A percentile compares a stretch with the other conserved stretches of the same genome.
Evolutionary conservation across 176 grass and related monocot genomes (phyloP).

Genomic region (Otatea glauca): DNA sequence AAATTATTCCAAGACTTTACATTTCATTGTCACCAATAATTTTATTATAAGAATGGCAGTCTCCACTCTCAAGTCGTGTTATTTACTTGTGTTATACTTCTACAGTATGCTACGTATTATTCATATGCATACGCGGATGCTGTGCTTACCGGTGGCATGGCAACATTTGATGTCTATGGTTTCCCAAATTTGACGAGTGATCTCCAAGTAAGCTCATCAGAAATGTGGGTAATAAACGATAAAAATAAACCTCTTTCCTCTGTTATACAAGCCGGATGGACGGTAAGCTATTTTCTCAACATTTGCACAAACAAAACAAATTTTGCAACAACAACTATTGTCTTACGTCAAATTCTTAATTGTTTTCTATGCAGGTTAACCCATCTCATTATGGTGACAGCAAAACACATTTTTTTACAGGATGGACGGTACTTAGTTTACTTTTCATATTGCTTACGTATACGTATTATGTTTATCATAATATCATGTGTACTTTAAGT

Average conservation of each 20-base stretch:
- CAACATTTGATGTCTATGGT: neutral
- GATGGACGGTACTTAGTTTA: conserved; percentile 6
- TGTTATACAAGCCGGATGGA: neutral
- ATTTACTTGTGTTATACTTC: neutral
- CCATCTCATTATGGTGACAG: conserved; percentile 15
- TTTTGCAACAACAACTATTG: neutral
- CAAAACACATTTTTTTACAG: conserved; percentile 28
- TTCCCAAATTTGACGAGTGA: neutral
- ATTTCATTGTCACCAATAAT: too few species aligned
- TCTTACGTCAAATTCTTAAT: neutral
- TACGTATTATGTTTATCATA: neutral
- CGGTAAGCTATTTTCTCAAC: neutral
- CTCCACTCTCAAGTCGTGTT: neutral
- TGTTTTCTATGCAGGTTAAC: conserved; percentile 10
- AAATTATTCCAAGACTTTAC: too few species aligned
- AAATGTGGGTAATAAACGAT: neutral
- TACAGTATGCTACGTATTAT: neutral
- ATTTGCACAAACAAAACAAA: neutral
- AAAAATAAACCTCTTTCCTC: fast-evolving
- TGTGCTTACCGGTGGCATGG: conserved; percentile 17
- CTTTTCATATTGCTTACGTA: neutral
- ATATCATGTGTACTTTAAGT: neutral
- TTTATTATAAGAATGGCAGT: too few species aligned
- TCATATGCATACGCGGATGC: neutral
- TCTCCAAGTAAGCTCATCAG: neutral